phyloP scores from a whole-genome alignment of 768 basidiomycete species.

The Hericium coralloides region DNA sequence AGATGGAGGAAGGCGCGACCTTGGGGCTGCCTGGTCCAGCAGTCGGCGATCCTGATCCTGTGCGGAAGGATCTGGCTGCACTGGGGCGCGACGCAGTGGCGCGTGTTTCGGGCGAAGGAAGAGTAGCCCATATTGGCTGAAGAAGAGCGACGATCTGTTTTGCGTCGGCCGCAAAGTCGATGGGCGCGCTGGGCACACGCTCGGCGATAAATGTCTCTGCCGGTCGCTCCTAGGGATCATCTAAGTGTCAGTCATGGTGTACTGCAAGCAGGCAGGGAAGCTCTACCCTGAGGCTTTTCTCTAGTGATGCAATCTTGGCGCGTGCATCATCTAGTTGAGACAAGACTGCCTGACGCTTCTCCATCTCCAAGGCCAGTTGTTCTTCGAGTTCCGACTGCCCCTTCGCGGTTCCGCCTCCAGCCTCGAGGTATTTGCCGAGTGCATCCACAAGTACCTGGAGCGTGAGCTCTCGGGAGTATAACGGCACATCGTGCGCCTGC shows the following conservation, averaged over 20 bases:
- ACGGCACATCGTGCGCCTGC: slow-evolving; percentile 46
- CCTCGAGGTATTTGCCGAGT: slow-evolving; percentile 21
- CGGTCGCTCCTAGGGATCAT: slow-evolving; percentile 3
- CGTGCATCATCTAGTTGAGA: slow-evolving; percentile 19
- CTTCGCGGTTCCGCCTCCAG: slow-evolving; percentile 10
- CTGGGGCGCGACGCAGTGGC: slow-evolving; percentile 45
- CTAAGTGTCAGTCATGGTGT: background rate
- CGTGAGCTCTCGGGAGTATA: slow-evolving; percentile 26
- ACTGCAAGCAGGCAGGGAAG: background rate
- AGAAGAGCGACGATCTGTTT: slow-evolving; percentile 53
- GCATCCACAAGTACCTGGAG: slow-evolving; percentile 18
- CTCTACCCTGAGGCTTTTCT: slow-evolving; percentile 40
- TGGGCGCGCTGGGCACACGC: slow-evolving; percentile 9
- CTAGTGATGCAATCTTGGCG: slow-evolving; percentile 17
- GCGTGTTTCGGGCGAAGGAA: slow-evolving; percentile 82
- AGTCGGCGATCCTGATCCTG: slow-evolving; percentile 24
- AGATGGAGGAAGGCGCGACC: slow-evolving; percentile 38
- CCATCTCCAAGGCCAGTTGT: slow-evolving; percentile 25
- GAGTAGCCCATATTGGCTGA: slow-evolving; percentile 66
- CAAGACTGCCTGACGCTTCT: slow-evolving; percentile 8
- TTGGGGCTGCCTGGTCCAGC: slow-evolving; percentile 23
- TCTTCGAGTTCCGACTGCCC: slow-evolving; percentile 27
- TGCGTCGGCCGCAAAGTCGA: slow-evolving; percentile 34
- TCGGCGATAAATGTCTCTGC: background rate
- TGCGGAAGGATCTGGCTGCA: slow-evolving; percentile 34